These are phyloP conservation scores for Ascocoryne sarcoides DNA, from an alignment of 2,329 filamentous ascomycete genomes.

Conservation along the genomic window DNA sequence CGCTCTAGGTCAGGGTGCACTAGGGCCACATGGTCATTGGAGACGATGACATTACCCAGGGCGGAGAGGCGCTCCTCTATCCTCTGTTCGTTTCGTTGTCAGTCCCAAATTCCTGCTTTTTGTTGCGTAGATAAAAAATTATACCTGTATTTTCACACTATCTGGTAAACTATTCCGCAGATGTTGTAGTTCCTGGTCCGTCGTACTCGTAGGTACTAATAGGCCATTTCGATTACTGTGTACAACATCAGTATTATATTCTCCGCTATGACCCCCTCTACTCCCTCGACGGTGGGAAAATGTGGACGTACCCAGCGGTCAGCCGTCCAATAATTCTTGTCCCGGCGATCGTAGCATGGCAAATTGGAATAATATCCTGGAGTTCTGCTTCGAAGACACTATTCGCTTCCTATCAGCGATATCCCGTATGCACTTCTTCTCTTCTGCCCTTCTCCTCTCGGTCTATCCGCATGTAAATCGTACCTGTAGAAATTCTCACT, in stretches of 20 bases:
- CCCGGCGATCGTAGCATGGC: slow-evolving; percentile 91
- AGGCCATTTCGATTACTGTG: slow-evolving; percentile 87
- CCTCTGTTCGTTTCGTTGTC: too few species aligned
- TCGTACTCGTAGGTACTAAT: slow-evolving; percentile 89
- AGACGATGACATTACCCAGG: slow-evolving; percentile 92
- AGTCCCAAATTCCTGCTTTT: too few species aligned
- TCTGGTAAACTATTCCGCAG: slow-evolving; percentile 92
- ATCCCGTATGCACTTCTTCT: slow-evolving; percentile 1
- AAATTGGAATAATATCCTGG: slow-evolving; percentile 94
- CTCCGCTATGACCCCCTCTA: slow-evolving; percentile 1
- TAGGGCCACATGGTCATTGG: slow-evolving; percentile 93
- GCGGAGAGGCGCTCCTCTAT: slow-evolving; percentile 96
- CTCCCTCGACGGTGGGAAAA: background rate
- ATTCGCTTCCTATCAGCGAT: slow-evolving; percentile 6
- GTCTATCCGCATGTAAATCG: slow-evolving; percentile 10
- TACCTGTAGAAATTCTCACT: slow-evolving; percentile 98
- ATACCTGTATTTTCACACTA: slow-evolving; percentile 66
- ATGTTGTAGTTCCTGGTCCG: slow-evolving; percentile 97
- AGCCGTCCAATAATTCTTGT: slow-evolving; percentile 93
- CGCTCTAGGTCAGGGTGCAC: slow-evolving; percentile 94
- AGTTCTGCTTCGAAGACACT: slow-evolving; percentile 96
- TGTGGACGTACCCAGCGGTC: slow-evolving; percentile 66
- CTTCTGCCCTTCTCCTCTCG: background rate
- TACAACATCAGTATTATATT: slow-evolving; percentile 11
- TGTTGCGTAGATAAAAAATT: too few species aligned